phyloP scores from a whole-genome alignment of 2,329 filamentous ascomycete species.

The Ophiostoma sp. region DNA sequence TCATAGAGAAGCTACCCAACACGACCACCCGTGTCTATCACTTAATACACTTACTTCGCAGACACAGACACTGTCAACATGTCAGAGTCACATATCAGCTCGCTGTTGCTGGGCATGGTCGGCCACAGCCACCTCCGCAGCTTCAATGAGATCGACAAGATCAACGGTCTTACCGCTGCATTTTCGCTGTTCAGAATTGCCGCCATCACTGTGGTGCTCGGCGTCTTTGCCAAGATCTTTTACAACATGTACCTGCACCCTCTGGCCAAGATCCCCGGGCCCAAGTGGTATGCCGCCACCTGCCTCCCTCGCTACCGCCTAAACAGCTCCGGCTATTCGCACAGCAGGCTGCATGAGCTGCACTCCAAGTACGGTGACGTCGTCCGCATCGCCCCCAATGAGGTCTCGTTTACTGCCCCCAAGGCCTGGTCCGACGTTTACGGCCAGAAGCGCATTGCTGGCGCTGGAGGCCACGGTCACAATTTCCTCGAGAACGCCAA shows the following conservation, averaged over 20 bases:
- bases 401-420: conserved; percentile 38
- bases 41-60: neutral
- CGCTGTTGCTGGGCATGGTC: neutral
- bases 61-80: neutral
- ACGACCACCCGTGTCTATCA: neutral
- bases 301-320: conserved; percentile 20
- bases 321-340: conserved; percentile 12
- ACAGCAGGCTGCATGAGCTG: conserved; percentile 26
- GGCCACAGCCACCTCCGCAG: conserved; percentile 6
- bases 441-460: conserved; percentile 22
- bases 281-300: conserved; percentile 30
- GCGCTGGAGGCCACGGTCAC: conserved; percentile 1
- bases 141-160: neutral
- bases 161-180: neutral
- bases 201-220: conserved; percentile 4
- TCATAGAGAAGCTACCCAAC: neutral
- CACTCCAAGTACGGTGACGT: conserved; percentile 40
- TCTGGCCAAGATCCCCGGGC: conserved; percentile 34
- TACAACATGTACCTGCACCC: conserved; percentile 31
- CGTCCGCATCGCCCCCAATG: conserved; percentile 41
- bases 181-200: neutral
- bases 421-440: conserved; percentile 37
- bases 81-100: neutral
- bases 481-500: conserved; percentile 21
- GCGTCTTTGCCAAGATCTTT: conserved; percentile 14